Evolutionary conservation across 1,284 basidiomycete species (phyloP).

Genomic region (Ustilago vetiveriae): DNA sequence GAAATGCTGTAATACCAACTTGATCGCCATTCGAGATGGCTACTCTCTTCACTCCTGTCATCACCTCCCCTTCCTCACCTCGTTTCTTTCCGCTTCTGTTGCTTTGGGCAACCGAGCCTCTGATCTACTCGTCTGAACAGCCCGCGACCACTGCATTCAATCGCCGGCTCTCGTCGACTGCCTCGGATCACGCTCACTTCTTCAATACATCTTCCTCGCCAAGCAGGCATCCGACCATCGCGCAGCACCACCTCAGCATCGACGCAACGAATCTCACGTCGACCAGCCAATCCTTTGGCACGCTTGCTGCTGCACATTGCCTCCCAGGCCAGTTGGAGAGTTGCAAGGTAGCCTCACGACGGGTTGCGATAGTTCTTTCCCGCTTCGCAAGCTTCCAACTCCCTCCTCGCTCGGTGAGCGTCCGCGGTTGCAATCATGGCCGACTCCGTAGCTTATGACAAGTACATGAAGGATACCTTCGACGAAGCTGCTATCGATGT

Average conservation of each 20-base stretch:
- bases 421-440: slow-evolving; percentile 33
- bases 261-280: neutral
- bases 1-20: too few relatives aligned
- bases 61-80: neutral
- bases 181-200: slow-evolving; percentile 39
- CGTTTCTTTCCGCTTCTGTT: slow-evolving; percentile 15
- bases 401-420: slow-evolving; percentile 22
- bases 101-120: slow-evolving; percentile 34
- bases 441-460: slow-evolving; percentile 52
- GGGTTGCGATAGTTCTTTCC: neutral
- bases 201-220: slow-evolving; percentile 1
- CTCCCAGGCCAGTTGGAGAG: neutral
- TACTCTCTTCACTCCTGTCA: slow-evolving; percentile 7
- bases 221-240: neutral
- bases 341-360: neutral
- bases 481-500: slow-evolving; percentile 44
- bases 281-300: too few relatives aligned
- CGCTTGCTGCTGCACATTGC: neutral
- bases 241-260: slow-evolving; percentile 9
- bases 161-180: slow-evolving; percentile 29
- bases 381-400: neutral
- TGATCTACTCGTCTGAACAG: slow-evolving; percentile 20
- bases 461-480: slow-evolving; percentile 54
- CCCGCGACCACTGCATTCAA: neutral
- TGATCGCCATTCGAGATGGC: too few relatives aligned